Evolutionary conservation across 164 flowering plant genomes (phyloP).

Genomic region (Vitis rotundifolia): DNA sequence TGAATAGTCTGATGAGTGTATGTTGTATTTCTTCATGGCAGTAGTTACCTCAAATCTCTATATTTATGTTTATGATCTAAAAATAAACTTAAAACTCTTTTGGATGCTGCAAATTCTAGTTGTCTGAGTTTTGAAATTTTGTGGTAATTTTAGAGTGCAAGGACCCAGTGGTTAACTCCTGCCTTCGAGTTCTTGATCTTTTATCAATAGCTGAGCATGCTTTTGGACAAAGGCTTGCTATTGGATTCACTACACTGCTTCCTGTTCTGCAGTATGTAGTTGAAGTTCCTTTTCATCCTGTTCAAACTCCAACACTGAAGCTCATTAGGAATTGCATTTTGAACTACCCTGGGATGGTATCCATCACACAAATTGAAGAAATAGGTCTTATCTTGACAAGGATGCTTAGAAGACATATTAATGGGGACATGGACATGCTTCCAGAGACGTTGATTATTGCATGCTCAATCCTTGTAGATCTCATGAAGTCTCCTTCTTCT

Average conservation of each 20-base stretch:
- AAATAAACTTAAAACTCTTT: background rate
- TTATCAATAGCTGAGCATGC: constrained; percentile 63
- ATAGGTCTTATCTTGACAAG: constrained; percentile 49
- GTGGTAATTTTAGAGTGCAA: constrained; percentile 43
- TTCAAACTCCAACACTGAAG: constrained; percentile 63
- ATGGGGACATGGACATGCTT: constrained; percentile 70
- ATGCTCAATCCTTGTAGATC: constrained; percentile 67
- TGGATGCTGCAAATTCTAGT: background rate
- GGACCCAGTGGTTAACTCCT: constrained; percentile 66
- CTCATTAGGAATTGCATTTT: constrained; percentile 59
- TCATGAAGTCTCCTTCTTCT: constrained; percentile 60
- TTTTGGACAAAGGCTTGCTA: constrained; percentile 68
- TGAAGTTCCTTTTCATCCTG: constrained; percentile 84
- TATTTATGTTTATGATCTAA: too few species aligned
- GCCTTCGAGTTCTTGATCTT: constrained; percentile 72
- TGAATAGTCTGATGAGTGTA: too few species aligned
- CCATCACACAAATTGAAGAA: constrained; percentile 65
- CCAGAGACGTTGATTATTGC: constrained; percentile 60
- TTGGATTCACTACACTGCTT: constrained; percentile 83
- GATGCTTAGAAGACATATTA: constrained; percentile 59
- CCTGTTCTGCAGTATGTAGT: constrained; percentile 65
- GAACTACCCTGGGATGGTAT: constrained; percentile 71
- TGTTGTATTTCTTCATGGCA: too few species aligned
- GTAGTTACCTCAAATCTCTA: too few species aligned
- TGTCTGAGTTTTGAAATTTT: too few species aligned